Evolutionary conservation across 208 protist species (phyloP).

Genomic region (Kentomonas sorsogonicus): DNA sequence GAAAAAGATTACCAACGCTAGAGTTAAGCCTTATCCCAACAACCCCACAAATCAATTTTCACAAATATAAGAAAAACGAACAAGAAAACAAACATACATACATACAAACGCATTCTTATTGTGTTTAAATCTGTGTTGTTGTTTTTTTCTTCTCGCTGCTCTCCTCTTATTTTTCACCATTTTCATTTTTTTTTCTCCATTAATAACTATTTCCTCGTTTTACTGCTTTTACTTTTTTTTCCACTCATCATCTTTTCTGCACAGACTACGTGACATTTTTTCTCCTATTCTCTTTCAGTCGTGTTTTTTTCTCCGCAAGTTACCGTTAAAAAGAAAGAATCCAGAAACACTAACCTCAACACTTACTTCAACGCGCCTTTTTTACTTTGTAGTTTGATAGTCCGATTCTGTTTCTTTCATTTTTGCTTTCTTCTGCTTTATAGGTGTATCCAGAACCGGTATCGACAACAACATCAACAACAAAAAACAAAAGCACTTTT

Average conservation of each 20-base stretch:
- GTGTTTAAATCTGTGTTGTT: conserved; percentile 2
- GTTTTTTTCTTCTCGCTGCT: not conserved
- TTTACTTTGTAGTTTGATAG: too few relatives aligned
- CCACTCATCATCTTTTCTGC: not conserved
- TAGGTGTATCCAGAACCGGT: too few relatives aligned
- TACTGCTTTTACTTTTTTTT: conserved; percentile 1
- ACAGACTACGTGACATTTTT: conserved; percentile 4
- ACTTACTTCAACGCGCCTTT: too few relatives aligned
- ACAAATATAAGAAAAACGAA: not conserved
- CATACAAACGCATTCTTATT: not conserved
- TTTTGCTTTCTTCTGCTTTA: too few relatives aligned
- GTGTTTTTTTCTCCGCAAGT: too few relatives aligned
- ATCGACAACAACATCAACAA: too few relatives aligned
- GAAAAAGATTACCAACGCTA: not conserved
- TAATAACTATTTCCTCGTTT: not conserved
- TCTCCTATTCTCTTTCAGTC: not conserved
- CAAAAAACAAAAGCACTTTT: too few relatives aligned
- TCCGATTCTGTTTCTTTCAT: too few relatives aligned
- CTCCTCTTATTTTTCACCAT: not conserved
- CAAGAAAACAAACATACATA: not conserved
- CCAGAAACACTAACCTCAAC: too few relatives aligned
- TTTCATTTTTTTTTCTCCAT: conserved; percentile 3
- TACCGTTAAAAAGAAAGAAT: too few relatives aligned
- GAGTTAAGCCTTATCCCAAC: not conserved
- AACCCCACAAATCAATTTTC: not conserved